Evolutionary conservation across 2,329 filamentous ascomycete species (phyloP), one percentile per base, ranked within the genome.

Genomic region (Pleurostoma richardsiae): DNA sequence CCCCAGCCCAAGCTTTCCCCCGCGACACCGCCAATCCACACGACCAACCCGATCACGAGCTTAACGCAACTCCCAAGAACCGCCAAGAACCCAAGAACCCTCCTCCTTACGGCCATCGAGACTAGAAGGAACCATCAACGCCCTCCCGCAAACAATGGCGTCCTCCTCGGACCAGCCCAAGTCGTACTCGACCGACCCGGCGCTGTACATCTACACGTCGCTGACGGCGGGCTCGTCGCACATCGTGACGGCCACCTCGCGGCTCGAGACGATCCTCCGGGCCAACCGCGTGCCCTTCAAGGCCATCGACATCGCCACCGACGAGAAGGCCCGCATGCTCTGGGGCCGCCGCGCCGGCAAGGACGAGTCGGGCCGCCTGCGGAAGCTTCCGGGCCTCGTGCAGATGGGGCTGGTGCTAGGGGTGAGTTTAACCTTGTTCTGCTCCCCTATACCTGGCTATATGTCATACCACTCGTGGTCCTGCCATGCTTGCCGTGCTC

Each of bases 201-300:
- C 85, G 29, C 83, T 99, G 52, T 99, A 94, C 73, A 86, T 99
- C 59, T 96, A 95, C 72, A 97, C 94, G 50, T 97, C 92, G 45
- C 79, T 99, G 47, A 97, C 94, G 26, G 89, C 94, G 49, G 94
- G 94, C 54, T 96, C 90, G 39, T 95, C 90, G 28, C 90, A 96
- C 67, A 96, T 97, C 65, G 85, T 97, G 61, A 97, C 94, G 39
- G 94, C 91, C 29, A 97, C 94, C 2, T 95, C 91, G 46, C 88
- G 94, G 42, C 83, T 99, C 56, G 92, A 99, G 70, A 96, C 91
- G 10, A 97, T 99, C 61, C 79, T 99, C 50, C 92, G 90, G 62
- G 91, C 90, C 53, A 96, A 97, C 75, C 87, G 87, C 57, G 86
- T 99, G 49, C 89, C 90, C 8, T 99, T 97, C 74, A 90, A 89